These are phyloP conservation scores for Fonsecaea pugnacius DNA, from an alignment of 2,329 filamentous ascomycete species.

Conservation along the genomic window DNA sequence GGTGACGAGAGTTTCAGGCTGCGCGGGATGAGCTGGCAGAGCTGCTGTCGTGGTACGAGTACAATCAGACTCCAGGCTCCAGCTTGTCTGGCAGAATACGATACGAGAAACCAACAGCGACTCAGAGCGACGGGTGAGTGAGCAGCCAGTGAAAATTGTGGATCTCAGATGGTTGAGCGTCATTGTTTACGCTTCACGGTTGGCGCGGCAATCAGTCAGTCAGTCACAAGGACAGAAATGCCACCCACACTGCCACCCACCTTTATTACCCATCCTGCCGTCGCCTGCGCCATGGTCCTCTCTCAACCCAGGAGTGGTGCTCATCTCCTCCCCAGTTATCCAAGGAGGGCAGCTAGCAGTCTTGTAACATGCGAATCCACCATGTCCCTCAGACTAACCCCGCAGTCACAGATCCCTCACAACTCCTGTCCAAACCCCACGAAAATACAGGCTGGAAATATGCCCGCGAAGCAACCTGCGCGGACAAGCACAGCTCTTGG, in stretches of 20 bases:
- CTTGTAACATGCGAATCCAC: too few species aligned
- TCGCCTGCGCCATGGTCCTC: too few species aligned
- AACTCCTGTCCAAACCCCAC: too few species aligned
- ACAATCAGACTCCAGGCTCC: constrained; percentile 5
- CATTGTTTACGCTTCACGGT: background rate
- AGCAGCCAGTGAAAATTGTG: background rate
- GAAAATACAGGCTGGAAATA: background rate
- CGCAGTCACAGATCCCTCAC: too few species aligned
- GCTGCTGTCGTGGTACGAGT: constrained; percentile 1
- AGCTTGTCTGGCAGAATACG: background rate
- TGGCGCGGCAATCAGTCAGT: background rate
- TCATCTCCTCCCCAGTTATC: too few species aligned
- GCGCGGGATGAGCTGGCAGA: background rate
- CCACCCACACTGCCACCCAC: too few species aligned
- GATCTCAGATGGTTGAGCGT: background rate
- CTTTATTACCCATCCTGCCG: too few species aligned
- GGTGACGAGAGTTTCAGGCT: constrained; percentile 3
- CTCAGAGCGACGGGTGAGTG: background rate
- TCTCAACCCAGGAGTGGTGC: too few species aligned
- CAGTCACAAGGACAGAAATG: too few species aligned
- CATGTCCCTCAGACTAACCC: too few species aligned
- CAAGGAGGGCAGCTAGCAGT: too few species aligned
- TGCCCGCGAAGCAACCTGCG: too few species aligned
- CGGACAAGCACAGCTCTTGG: background rate
- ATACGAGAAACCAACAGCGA: background rate